Base-by-base conservation (phyloP, 306 rosid genomes). In the Nissolia schottii region DNA sequence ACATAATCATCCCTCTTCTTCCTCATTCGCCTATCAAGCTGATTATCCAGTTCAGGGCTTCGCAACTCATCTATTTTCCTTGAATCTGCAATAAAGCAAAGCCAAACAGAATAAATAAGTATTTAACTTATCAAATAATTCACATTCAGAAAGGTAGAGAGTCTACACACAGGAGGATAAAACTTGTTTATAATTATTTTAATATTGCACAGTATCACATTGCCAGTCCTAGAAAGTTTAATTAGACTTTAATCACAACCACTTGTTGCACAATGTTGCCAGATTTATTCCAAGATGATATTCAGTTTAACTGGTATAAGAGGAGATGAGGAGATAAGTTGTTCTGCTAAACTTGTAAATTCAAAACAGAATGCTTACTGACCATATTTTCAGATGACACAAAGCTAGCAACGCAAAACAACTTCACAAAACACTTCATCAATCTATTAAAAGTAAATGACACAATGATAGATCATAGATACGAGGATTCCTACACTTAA, bases 1-100 rank as follows among this genome's bases (percentile, higher is more conserved):
- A 76, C 71, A 67, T 84, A 80, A 41, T 82, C 90, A 56, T 87
- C 96, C 77, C 87, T 84, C 83, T 83, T 86, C 84, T 85, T 95
- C 86, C 89, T 89, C 62, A 32, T 77, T 64, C 87, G 82, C 67
- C 68, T 82, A 70, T 95, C 97, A 75, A 81, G 83, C 68, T 87
- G 96, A 73, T 63, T 85, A 77, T 88, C 96, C 46, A 59, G 81
- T 67, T 90, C 94, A 74, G 91, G 88, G 77, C 87, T 88, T 77
- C 67, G 89, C 78, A 90, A 74, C 45, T 89, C 92, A 40, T 76
- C 89, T 20, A 67, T 73, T 62, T 76, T 87, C 86, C 79, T 81
- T 23, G 79, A 78, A 74, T 82, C 90, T 88, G 87, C 80, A 84
- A 61, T 28, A 69, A 77, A 20, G 32, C 77, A 85, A 5, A 16